Evolutionary conservation across 805 yeast genomes (phyloP).

Genomic region (Zygosaccharomyces bailii): DNA sequence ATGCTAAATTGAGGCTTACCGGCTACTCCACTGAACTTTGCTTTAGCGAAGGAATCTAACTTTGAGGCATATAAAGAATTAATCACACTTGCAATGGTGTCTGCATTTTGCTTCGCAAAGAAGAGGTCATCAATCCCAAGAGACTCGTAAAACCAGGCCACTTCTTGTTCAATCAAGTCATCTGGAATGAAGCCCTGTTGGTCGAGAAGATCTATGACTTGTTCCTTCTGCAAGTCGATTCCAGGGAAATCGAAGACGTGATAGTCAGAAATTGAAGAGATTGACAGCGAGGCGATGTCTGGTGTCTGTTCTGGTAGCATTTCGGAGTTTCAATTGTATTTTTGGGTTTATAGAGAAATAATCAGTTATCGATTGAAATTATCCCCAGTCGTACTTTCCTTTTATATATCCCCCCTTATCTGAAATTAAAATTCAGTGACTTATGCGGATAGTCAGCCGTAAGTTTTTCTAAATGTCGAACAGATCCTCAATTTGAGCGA

Average conservation of each 20-base stretch:
- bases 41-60: slow-evolving; percentile 76
- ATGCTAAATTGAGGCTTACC: slow-evolving; percentile 45
- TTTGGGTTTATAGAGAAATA: background rate
- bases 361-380: background rate
- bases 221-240: slow-evolving; percentile 73
- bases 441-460: background rate
- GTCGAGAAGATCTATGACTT: slow-evolving; percentile 78
- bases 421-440: background rate
- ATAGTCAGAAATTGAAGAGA: slow-evolving; percentile 58
- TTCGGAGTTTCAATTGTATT: background rate
- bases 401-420: background rate
- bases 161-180: slow-evolving; percentile 75
- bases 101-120: slow-evolving; percentile 80
- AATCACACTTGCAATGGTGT: slow-evolving; percentile 77
- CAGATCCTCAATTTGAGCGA: background rate
- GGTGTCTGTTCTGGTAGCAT: slow-evolving; percentile 24
- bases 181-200: slow-evolving; percentile 88
- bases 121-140: slow-evolving; percentile 91
- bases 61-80: slow-evolving; percentile 90
- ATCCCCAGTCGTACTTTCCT: background rate
- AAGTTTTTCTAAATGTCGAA: background rate
- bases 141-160: slow-evolving; percentile 81
- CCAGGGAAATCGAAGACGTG: slow-evolving; percentile 72
- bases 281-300: slow-evolving; percentile 41
- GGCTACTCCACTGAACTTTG: slow-evolving; percentile 37